Base-by-base conservation (phyloP, 257 asterid species). In the Solanum medicagineum region DNA sequence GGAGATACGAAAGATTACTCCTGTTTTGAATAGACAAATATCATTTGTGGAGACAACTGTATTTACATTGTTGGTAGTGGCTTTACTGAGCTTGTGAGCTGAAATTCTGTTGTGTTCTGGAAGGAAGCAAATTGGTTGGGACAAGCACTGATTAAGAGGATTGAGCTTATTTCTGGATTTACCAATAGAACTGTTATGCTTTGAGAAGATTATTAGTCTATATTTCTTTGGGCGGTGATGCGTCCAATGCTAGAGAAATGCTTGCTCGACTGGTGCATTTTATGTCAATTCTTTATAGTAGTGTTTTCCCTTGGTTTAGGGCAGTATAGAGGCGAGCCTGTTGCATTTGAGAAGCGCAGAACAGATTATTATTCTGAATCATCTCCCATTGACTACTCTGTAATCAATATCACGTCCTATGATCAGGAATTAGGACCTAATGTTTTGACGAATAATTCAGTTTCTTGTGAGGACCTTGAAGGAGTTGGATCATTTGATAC, bases 401-500 rank as follows among this genome's bases (percentile, higher is more conserved):
- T 51, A 84, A 81, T 62, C 84, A 85, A 62, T 82, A 79, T 73
- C 8, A 32, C 63, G 60, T 14, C 80, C 29, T 73, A 81, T 74
- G 75, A 81, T 84, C 87, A 77, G 65, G 87, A 87, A 79, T 89
- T 84, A 32, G 65, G 87, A 62, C 53, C 69, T 81, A 70, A 86
- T 6, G 80, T 81, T 51, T 87, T 77, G 85, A 59, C 5, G 9
- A 89, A 86, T 85, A 85, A 87, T 77, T 89, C 84, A 84, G 89
- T 87, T 81, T 91, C 98, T 81, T 96, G 99, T 88, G 95, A 89
- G 93, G 97, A 96, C 90, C 94, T 96, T 87, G 90, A 91, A 87
- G 99, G 99, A 80, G 92, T 92, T 86, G 99, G 99, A 51, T 94
- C 98, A 55, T 94, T 96, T 88, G 90, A 93, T 85, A 90, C 93